A percentile compares a stretch with the other conserved stretches of the same genome.
These are phyloP conservation scores for Colletotrichum navitas DNA, from an alignment of 2,329 filamentous ascomycete genomes.

Conservation along the genomic window DNA sequence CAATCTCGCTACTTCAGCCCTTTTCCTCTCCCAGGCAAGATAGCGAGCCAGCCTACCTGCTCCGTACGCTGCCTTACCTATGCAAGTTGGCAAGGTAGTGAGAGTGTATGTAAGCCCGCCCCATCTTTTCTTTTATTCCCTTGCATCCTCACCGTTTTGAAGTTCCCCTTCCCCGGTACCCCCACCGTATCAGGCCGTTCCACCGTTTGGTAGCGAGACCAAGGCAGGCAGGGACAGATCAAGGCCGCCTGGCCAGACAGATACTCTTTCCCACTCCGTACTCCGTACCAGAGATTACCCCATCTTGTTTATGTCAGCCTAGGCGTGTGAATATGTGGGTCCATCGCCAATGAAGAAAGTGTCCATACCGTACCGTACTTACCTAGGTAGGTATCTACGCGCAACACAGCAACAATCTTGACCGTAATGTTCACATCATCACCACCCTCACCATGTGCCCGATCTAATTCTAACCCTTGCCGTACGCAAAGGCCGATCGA, in stretches of 20 bases:
- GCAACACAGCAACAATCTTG: not conserved
- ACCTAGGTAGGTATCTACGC: no score
- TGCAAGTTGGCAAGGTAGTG: not conserved
- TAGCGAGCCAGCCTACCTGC: no score
- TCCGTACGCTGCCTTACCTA: no score
- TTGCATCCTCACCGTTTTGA: not conserved
- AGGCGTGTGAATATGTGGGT: not conserved
- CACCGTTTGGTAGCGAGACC: not conserved
- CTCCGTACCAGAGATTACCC: not conserved
- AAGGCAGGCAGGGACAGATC: not conserved
- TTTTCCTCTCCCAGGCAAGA: not conserved
- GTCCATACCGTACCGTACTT: no score
- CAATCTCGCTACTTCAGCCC: conserved; percentile 10
- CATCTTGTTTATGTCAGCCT: not conserved
- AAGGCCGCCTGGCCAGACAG: no score
- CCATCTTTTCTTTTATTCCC: no score
- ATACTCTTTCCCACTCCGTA: not conserved
- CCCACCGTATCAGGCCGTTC: not conserved
- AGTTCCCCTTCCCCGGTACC: not conserved
- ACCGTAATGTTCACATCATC: conserved; percentile 35
- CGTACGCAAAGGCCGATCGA: no score
- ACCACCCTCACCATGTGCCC: not conserved
- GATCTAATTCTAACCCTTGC: conserved; percentile 13
- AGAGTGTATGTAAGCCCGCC: not conserved
- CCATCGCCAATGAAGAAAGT: no score